A percentile compares a stretch with the other conserved stretches of the same genome.
These are phyloP conservation scores for Hyaloscypha finlandica DNA, from an alignment of 495 filamentous ascomycete genomes.

Conservation along the genomic window DNA sequence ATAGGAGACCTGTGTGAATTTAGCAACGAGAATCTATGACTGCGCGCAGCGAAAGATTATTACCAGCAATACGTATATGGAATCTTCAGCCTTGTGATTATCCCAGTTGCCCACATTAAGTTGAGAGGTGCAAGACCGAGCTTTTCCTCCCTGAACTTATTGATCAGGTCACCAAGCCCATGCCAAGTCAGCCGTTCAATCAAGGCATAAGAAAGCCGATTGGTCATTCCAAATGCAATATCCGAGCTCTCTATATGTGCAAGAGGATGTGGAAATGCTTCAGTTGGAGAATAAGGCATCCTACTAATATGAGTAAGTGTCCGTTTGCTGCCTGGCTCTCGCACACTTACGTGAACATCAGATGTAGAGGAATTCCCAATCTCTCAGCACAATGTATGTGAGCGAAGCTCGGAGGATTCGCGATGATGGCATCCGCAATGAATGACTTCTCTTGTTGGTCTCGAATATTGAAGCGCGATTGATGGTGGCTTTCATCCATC, in stretches of 20 bases:
- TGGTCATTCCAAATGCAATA: conserved; percentile 53
- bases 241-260: conserved; percentile 51
- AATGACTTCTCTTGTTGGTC: conserved; percentile 57
- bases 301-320: conserved; percentile 27
- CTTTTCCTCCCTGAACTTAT: conserved; percentile 61
- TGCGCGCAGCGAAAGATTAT: neutral
- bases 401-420: conserved; percentile 66
- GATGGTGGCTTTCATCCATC: conserved; percentile 35
- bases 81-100: conserved; percentile 60
- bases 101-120: conserved; percentile 62
- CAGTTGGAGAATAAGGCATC: conserved; percentile 60
- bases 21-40: neutral
- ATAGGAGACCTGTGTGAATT: conserved; percentile 57
- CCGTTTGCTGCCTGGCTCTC: neutral
- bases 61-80: conserved; percentile 79
- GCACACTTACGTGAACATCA: conserved; percentile 66
- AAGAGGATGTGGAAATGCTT: conserved; percentile 53
- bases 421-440: conserved; percentile 71
- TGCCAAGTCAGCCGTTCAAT: conserved; percentile 80
- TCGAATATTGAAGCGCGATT: conserved; percentile 25
- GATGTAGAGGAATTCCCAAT: conserved; percentile 62
- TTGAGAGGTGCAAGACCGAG: conserved; percentile 67
- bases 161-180: conserved; percentile 70
- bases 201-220: conserved; percentile 69
- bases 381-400: conserved; percentile 65